Percentiles rank a stretch among this genome's conserved stretches.
Evolutionary conservation across 2,329 filamentous ascomycete species (phyloP).

Genomic region (Teratosphaeria epicoccoides): DNA sequence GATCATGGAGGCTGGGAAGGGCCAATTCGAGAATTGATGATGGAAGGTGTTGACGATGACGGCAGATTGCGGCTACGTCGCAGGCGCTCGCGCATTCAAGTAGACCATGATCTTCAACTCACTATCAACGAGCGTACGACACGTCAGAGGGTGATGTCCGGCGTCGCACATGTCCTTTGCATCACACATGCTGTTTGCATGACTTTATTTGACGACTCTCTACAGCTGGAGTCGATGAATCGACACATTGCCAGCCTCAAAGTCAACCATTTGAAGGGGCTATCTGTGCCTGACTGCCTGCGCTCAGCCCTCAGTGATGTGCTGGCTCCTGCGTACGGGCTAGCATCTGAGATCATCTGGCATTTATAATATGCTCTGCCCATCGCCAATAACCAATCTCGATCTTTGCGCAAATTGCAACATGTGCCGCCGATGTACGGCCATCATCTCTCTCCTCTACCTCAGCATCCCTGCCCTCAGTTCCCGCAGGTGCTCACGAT

Average conservation of each 20-base stretch:
- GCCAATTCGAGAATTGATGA: slow-evolving; percentile 1
- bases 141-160: neutral
- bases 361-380: no score
- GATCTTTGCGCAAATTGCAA: neutral
- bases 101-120: neutral
- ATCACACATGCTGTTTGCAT: no score
- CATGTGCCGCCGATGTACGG: neutral
- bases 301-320: no score
- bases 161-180: neutral
- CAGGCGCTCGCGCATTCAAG: neutral
- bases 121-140: neutral
- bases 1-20: slow-evolving; percentile 12
- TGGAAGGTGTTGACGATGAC: neutral
- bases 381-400: neutral
- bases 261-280: no score
- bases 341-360: neutral
- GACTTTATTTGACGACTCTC: neutral
- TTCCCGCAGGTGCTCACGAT: neutral
- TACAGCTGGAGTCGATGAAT: no score
- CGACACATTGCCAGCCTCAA: no score
- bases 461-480: neutral
- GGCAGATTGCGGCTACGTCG: neutral
- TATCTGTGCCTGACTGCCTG: neutral
- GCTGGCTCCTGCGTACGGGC: neutral
- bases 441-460: neutral